A percentile compares a stretch with the other conserved stretches of the same genome.
Evolutionary conservation across 2,329 filamentous ascomycete species (phyloP).

Genomic region (Diaporthe sp.): DNA sequence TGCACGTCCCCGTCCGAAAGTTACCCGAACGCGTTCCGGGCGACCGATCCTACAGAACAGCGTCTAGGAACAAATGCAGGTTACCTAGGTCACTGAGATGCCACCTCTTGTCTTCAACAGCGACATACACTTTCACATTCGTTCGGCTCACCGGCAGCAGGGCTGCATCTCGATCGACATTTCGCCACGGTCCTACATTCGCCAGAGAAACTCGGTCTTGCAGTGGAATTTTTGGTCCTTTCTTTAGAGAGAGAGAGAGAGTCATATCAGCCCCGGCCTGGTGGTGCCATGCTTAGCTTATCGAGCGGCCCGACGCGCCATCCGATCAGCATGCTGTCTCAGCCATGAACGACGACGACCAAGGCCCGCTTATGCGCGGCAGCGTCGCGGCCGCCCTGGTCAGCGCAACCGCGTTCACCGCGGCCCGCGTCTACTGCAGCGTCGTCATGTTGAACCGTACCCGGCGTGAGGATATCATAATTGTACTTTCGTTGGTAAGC

Average conservation of each 20-base stretch:
- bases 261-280: not conserved
- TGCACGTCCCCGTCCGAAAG: not conserved
- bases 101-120: not conserved
- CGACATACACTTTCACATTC: not conserved
- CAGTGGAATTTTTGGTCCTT: too few species aligned
- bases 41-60: not conserved
- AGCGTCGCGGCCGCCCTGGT: slow-evolving; percentile 16
- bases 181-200: not conserved
- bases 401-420: slow-evolving; percentile 9
- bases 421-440: slow-evolving; percentile 11
- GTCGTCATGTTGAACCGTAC: not conserved
- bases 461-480: not conserved
- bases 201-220: not conserved
- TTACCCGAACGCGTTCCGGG: not conserved
- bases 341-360: slow-evolving; percentile 5
- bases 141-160: not conserved
- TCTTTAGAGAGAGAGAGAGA: not conserved
- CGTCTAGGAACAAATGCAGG: not conserved
- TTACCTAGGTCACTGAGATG: not conserved
- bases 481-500: not conserved
- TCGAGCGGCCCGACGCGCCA: slow-evolving; percentile 19
- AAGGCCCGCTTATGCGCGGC: slow-evolving; percentile 15
- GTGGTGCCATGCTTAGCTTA: not conserved
- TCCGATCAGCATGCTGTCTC: not conserved
- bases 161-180: not conserved